Base-by-base conservation (phyloP, 345 rosid species). In the Ceriops zippeliana region DNA sequence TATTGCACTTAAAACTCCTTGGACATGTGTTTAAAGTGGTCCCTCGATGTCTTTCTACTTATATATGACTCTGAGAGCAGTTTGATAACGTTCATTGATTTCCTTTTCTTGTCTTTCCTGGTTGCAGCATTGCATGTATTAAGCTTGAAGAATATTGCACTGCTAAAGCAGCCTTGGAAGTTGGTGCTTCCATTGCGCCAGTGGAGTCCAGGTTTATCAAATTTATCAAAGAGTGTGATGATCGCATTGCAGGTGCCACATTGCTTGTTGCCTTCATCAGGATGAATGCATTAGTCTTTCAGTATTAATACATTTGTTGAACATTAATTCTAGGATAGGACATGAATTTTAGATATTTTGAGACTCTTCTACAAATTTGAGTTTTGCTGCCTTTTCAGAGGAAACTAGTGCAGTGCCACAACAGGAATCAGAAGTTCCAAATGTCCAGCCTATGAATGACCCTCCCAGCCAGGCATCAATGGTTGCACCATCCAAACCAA, bases 101-200 rank as follows among this genome's bases (percentile, higher is more conserved):
- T 70, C 24, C 7, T 21, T 3, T 63, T 59, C 52, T 17, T 19
- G 46, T 26, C 52, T 6, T 71, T 63, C 20, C 35, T 20, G 70
- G 16, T 46, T 56, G 24, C 77, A 96, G 99, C 65, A 80, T 72
- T 77, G 97, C 98, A 0, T 96, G 96, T 78, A 80, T 90, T 80
- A 88, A 86, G 79, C 97, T 96, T 70, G 97, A 90, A 77, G 98
- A 96, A 58, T 92, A 85, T 84, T 66, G 77, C 32, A 90, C 92
- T 11, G 97, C 99, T 9, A 90, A 92, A 86, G 85, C 82, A 56
- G 95, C 97, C 5, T 73, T 89, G 57, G 92, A 90, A 84, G 66
- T 61, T 17, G 99, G 98, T 34, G 87, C 86, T 51, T 67, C 88
- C 65, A 70, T 86, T 6, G 83, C 83, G 6, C 91, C 90, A 0